A percentile compares a stretch with the other conserved stretches of the same genome.
Evolutionary conservation across 441 rosid species (phyloP).

Genomic region (Geranium incanum): DNA sequence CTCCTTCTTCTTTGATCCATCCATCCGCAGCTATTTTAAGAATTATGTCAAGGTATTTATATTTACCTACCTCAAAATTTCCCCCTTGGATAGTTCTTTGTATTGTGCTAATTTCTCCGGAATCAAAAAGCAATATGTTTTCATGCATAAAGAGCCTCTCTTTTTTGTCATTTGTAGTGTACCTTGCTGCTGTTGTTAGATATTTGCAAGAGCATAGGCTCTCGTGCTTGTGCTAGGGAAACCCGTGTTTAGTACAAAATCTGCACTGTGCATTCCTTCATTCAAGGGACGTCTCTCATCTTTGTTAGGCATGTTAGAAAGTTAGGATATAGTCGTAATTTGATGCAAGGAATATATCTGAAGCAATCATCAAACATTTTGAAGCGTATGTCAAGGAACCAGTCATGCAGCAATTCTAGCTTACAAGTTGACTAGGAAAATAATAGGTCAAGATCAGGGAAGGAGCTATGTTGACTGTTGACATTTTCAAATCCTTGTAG

Average conservation of each 20-base stretch:
- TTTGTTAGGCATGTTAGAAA: not conserved
- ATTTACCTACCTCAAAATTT: not conserved
- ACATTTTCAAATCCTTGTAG: not conserved
- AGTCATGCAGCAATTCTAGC: not conserved
- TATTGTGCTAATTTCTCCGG: no score
- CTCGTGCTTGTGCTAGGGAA: no score
- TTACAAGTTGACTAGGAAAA: not conserved
- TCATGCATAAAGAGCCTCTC: no score
- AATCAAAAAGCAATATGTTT: no score
- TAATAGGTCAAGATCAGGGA: not conserved
- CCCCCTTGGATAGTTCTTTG: not conserved
- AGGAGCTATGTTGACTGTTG: not conserved
- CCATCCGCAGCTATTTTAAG: conserved; percentile 80
- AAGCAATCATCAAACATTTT: not conserved
- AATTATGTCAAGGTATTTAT: conserved; percentile 49
- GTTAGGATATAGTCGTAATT: not conserved
- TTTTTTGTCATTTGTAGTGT: no score
- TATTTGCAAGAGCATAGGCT: no score
- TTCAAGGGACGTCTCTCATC: not conserved
- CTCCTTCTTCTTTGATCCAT: conserved; percentile 91
- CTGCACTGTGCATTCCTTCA: not conserved
- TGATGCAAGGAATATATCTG: not conserved
- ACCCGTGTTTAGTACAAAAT: not conserved
- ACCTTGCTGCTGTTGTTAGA: no score
- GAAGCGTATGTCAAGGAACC: not conserved